These are phyloP conservation scores for Sanguinoderma infundibulare DNA, from an alignment of 1,284 basidiomycete species.

Conservation along the genomic window DNA sequence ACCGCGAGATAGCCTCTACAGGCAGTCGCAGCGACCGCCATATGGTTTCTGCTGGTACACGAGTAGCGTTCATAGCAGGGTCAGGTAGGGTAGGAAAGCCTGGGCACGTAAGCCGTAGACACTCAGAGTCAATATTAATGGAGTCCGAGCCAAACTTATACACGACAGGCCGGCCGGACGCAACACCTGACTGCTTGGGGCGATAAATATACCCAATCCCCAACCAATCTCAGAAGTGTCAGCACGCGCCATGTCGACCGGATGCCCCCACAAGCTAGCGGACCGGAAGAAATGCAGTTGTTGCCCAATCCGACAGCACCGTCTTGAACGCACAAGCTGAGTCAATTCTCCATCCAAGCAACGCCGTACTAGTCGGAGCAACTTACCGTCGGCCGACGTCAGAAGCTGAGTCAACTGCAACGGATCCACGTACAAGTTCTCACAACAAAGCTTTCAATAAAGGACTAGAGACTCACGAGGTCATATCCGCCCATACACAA, in stretches of 20 bases:
- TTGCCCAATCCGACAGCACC: neutral
- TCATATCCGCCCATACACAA: neutral
- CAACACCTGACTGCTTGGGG: neutral
- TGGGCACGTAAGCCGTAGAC: neutral
- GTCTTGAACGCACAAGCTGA: neutral
- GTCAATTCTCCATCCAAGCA: too few relatives aligned
- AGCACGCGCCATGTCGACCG: neutral
- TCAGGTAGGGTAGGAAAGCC: neutral
- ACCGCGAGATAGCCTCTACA: conserved; percentile 36
- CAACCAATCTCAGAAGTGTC: neutral
- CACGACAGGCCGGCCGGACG: neutral
- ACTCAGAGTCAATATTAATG: too few relatives aligned
- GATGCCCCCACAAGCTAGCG: neutral
- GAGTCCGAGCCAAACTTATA: neutral
- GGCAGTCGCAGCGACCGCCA: conserved; percentile 48
- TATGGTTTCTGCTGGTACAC: conserved; percentile 25
- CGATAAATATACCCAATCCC: neutral
- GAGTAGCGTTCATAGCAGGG: conserved; percentile 1
- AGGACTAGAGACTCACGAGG: neutral
- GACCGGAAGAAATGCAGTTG: neutral
- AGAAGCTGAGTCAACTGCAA: too few relatives aligned
- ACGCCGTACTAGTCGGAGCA: too few relatives aligned
- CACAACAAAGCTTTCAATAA: too few relatives aligned
- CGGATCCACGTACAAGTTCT: too few relatives aligned
- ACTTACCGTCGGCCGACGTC: too few relatives aligned